Base-by-base conservation (phyloP, 352 stramenopile species). In the Saprolegnia diclina region DNA sequence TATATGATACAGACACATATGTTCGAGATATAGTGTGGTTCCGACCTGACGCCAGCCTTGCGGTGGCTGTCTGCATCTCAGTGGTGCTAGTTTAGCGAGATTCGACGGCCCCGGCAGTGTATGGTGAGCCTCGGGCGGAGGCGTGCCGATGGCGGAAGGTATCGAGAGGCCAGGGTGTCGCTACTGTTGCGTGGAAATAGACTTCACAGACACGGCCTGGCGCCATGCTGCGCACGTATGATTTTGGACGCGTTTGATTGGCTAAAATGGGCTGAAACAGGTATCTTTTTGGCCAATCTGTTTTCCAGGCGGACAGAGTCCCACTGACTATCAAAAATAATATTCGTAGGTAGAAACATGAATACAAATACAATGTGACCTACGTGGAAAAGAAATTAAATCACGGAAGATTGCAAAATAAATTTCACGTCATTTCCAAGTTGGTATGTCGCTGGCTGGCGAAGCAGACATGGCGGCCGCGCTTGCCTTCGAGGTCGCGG, bases 401-500 rank as follows among this genome's bases (percentile, higher is more conserved):
- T 54, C 5, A 54, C 24, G 24, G 46, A 29, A 54, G 46, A 54
- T 54, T 29, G 46, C 46, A 54, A 54, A 59, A 48, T 48, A 11
- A 48, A 48, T n/a, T 48, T n/a, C 13, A 48, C 42, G 29, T 35
- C 42, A 48, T 48, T 48, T 48, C 42, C 42, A 48, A 48, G 13
- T 48, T 48, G 18, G 46, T 29, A 59, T 59, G 52, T 59, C 52
- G 52, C 52, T 59, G 52, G 52, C 52, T 59, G 52, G 24, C 13
- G 52, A 59, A 59, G 35, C 11, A 14, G 52, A 48, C 42, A 14
- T 48, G 13, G 42, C 42, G 7, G 42, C 42, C 13, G 42, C 42
- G 42, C 11, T 48, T 3, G 42, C 42, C 44, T 10, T 35, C 45
- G 63, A 63, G 19, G 68, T 82, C 46, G 72, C 77, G 46, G 35